Evolutionary conservation across 2,329 filamentous ascomycete genomes (phyloP), one percentile per base, ranked within the genome.

Genomic region (Exserohilum turcica): DNA sequence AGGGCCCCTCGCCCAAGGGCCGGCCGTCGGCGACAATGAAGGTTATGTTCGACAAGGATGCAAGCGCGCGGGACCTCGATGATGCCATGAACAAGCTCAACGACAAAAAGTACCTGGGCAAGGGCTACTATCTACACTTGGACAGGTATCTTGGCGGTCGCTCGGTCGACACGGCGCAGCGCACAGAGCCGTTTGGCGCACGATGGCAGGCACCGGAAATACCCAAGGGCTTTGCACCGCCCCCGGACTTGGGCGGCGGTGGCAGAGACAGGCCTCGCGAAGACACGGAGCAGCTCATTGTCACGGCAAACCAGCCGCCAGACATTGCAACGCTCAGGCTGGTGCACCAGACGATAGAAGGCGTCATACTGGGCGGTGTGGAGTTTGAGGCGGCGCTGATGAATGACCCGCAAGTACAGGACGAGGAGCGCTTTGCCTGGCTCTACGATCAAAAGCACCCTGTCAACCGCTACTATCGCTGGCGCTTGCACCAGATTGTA

Each of bases 301-400:
- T 80, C 28, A 69, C 65, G 3, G 77, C 96, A 10, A 85, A 85
- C 56, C 82, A 88, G 6, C 93, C 93, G 1, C 82, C 84, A 5
- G 89, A 97, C 63, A 83, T 96, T 43, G 88, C 86, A 60, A 88
- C 89, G 56, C 79, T 97, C 0, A 87, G 87, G 52, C 82, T 95
- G 38, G 95, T 97, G 56, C 93, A 97, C 76, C 92, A 89, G 71
- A 89, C 92, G 0, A 82, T 96, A 29, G 93, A 97, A 68, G 83
- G 84, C 2, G 80, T 97, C 0, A 78, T 97, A 7, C 84, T 86
- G 18, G 86, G 94, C 62, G 92, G 92, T 0, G 86, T 90, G 0
- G 91, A 94, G 67, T 95, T 96, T 56, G 94, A 99, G 74, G 92
- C 92, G 5, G 79, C 96, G 2, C 82, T 99, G 6, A 97, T 97